Conservation (phyloP, 768 basidiomycete species). For the Auricularia cornea region DNA sequence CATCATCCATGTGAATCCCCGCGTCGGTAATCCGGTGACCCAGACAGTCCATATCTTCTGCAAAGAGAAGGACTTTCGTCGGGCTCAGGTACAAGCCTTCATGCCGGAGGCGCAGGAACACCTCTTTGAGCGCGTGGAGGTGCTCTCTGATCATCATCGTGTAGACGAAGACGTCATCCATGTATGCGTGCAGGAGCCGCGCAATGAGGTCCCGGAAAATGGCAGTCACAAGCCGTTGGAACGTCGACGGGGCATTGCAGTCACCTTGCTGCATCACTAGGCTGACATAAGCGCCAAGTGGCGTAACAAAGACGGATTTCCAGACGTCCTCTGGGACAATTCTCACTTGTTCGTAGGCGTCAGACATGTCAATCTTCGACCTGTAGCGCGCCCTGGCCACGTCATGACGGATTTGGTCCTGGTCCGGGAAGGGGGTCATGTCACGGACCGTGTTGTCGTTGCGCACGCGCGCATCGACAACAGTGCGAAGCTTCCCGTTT, state of each 20-base stretch:
- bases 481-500: slow-evolving; percentile 25
- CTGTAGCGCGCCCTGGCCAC: neutral
- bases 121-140: slow-evolving; percentile 1
- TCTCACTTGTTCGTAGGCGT: slow-evolving; percentile 15
- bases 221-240: slow-evolving; percentile 6
- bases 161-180: slow-evolving; percentile 12
- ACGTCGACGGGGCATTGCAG: slow-evolving; percentile 12
- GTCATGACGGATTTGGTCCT: slow-evolving; percentile 1
- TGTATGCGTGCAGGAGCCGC: slow-evolving; percentile 8
- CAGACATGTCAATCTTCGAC: slow-evolving; percentile 13
- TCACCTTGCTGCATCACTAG: slow-evolving; percentile 13
- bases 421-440: slow-evolving; percentile 17
- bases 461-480: slow-evolving; percentile 26
- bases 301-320: slow-evolving; percentile 7
- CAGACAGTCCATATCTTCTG: neutral
- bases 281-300: slow-evolving; percentile 9
- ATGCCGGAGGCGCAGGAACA: slow-evolving; percentile 1
- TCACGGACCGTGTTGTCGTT: slow-evolving; percentile 36
- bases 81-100: slow-evolving; percentile 4
- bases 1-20: slow-evolving; percentile 2
- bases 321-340: slow-evolving; percentile 7
- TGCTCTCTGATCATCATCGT: slow-evolving; percentile 5
- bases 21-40: slow-evolving; percentile 4
- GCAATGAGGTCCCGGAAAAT: slow-evolving; percentile 9
- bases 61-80: slow-evolving; percentile 2